Conservation (phyloP, 148 eudicot species). For the Cornus florida region DNA sequence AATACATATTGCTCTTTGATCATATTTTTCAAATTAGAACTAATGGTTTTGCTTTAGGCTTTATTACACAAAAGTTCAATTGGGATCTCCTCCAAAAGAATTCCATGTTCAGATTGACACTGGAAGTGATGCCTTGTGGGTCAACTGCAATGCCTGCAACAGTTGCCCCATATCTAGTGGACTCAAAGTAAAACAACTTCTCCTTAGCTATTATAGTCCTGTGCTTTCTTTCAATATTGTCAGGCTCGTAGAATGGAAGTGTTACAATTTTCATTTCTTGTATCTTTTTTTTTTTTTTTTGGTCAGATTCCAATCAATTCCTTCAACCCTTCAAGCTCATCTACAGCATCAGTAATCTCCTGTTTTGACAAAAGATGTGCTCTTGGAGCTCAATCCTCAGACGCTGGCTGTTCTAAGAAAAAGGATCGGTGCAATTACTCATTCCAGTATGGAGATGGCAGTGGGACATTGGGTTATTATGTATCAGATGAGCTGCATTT, state of each 20-base stretch:
- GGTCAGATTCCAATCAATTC: slow-evolving; percentile 60
- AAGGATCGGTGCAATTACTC: slow-evolving; percentile 72
- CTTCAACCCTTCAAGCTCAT: slow-evolving; percentile 69
- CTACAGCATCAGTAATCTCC: slow-evolving; percentile 53
- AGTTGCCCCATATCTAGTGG: slow-evolving; percentile 90
- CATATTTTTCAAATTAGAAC: not conserved
- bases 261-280: not conserved
- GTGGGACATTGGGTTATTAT: slow-evolving; percentile 89
- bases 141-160: slow-evolving; percentile 69
- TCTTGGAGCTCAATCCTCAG: slow-evolving; percentile 65
- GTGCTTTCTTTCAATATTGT: not conserved
- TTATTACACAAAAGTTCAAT: slow-evolving; percentile 71
- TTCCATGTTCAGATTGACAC: slow-evolving; percentile 94
- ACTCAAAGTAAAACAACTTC: slow-evolving; percentile 58
- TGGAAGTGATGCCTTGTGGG: slow-evolving; percentile 96
- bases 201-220: not conserved
- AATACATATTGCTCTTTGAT: not conserved
- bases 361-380: slow-evolving; percentile 76
- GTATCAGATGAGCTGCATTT: slow-evolving; percentile 66
- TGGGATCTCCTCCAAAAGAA: slow-evolving; percentile 80
- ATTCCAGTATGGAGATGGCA: slow-evolving; percentile 96
- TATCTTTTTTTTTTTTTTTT: not conserved
- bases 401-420: slow-evolving; percentile 54
- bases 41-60: slow-evolving; percentile 46
- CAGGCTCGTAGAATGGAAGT: not conserved